Base-by-base conservation (phyloP, 2,329 filamentous ascomycete genomes). In the Trichoderma lentiforme region DNA sequence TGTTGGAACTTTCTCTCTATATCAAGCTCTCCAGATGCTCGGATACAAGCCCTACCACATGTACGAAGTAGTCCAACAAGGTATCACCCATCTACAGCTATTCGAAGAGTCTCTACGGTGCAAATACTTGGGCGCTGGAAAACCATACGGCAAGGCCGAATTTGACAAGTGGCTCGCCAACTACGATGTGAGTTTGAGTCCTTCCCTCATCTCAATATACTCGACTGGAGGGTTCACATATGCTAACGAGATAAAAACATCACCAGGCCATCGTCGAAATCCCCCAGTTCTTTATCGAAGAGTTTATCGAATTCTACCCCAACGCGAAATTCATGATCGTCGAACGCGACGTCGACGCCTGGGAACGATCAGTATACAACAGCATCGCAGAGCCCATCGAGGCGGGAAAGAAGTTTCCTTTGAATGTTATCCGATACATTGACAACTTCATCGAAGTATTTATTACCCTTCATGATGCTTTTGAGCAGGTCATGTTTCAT, bases 141-240 rank as follows among this genome's bases (percentile, higher is more conserved):
- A 79, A 61, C 79, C 76, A 6, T 82, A 82, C 67, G 77, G 76
- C 51, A 78, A 79, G 21, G 75, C 74, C 12, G 82, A 83, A 56
- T 83, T 82, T 58, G 81, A 83, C 72, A 83, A 82, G 74, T 82
- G 81, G 78, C 79, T 82, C 30, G 80, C 79, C 30, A 76, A 80
- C 26, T 82, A 82, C 58, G 81, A 82, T 70, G 82, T 82, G 74
- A 67, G 78, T 70, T 24, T 24, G 11, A 3, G 11, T 34, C 47
- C 30, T 21, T 8, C 3, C 6, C 32, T 18, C 60, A 7, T 21
- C 7, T 6, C 47, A 12, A 11, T 15, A 24, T 9, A 1, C 0
- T 14, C 5, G 2, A n/a, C 5, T 15, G 15, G 14, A 1, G n/a
- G 2, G 2, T 28, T 12, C 11, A 8, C 5, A 21, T 43, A 21